phyloP scores from a whole-genome alignment of 805 yeast genomes.

The Ogataea dorogensis region DNA sequence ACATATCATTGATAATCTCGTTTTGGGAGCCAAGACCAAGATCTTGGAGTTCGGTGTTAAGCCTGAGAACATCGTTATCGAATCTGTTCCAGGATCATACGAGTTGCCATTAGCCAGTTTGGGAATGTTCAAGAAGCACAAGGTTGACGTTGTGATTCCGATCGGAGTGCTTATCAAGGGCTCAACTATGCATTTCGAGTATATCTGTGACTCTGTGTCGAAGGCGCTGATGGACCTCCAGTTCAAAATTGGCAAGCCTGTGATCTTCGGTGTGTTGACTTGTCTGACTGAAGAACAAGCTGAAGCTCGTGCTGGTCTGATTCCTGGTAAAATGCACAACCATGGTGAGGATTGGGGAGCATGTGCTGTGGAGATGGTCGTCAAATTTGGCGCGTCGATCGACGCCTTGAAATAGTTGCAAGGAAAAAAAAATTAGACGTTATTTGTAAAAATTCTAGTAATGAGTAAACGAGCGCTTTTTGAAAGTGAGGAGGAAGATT shows the following conservation, averaged over 20 bases:
- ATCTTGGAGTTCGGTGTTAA: conserved; percentile 65
- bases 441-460: conserved; percentile 1
- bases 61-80: conserved; percentile 72
- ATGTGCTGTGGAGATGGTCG: conserved; percentile 95
- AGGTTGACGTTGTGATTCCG: conserved; percentile 83
- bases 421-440: conserved; percentile 1
- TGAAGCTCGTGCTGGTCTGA: conserved; percentile 82
- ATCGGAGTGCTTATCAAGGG: conserved; percentile 96
- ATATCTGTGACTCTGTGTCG: conserved; percentile 88
- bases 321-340: conserved; percentile 76
- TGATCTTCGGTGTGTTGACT: conserved; percentile 90
- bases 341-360: conserved; percentile 99
- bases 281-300: conserved; percentile 96
- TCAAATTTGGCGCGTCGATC: conserved; percentile 34
- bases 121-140: conserved; percentile 46
- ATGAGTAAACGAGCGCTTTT: conserved; percentile 11
- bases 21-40: conserved; percentile 68
- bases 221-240: conserved; percentile 82
- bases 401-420: conserved; percentile 5
- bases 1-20: conserved; percentile 71
- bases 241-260: conserved; percentile 66
- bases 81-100: conserved; percentile 91
- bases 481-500: conserved; percentile 14
- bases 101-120: conserved; percentile 86
- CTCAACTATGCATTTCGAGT: conserved; percentile 96